phyloP scores from a whole-genome alignment of 257 asterid species.

The Jacaranda mimosifolia region DNA sequence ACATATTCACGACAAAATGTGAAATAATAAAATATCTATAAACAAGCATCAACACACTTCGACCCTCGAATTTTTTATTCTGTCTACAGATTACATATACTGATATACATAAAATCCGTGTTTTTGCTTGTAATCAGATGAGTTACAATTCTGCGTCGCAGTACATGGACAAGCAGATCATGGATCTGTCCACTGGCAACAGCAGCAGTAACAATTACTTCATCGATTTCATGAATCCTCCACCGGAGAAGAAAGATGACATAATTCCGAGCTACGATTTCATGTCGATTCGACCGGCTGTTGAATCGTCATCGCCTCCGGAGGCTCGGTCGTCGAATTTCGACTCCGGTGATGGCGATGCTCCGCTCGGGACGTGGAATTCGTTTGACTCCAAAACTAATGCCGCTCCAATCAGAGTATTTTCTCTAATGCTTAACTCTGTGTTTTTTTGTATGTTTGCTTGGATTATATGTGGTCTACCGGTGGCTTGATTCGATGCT shows the following conservation, averaged over 20 bases:
- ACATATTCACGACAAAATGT: not conserved
- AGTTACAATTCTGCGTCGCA: conserved; percentile 41
- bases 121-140: conserved; percentile 41
- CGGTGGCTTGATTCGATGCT: not conserved
- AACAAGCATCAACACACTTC: not conserved
- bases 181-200: conserved; percentile 68
- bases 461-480: not conserved
- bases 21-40: not conserved
- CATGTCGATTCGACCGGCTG: conserved; percentile 22
- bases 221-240: conserved; percentile 60
- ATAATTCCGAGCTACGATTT: conserved; percentile 37
- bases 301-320: conserved; percentile 11
- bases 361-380: conserved; percentile 44
- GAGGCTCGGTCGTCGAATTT: conserved; percentile 31
- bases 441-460: not conserved
- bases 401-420: conserved; percentile 50
- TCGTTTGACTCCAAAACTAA: conserved; percentile 51
- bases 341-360: conserved; percentile 42
- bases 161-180: conserved; percentile 75
- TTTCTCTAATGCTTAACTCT: not conserved
- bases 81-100: not conserved
- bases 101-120: not conserved
- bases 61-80: not conserved
- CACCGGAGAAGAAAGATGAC: conserved; percentile 50
- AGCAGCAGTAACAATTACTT: conserved; percentile 40